Percentiles rank a stretch among this genome's conserved stretches.
Evolutionary conservation across 805 yeast genomes (phyloP).

Genomic region (Suhomyces kilbournensis): DNA sequence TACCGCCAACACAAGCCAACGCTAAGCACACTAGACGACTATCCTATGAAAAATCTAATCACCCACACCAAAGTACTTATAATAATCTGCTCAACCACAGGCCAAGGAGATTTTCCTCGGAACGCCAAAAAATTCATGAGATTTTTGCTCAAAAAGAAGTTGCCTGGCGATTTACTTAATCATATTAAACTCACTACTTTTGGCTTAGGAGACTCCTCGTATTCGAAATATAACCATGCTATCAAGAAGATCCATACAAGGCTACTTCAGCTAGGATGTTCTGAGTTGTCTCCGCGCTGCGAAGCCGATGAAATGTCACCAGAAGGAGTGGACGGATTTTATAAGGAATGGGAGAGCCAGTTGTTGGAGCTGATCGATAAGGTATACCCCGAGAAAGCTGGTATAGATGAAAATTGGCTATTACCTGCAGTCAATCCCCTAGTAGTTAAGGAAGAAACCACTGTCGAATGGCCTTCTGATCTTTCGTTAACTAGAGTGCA

Average conservation of each 20-base stretch:
- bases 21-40: slow-evolving; percentile 57
- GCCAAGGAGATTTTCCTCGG: slow-evolving; percentile 90
- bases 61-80: slow-evolving; percentile 46
- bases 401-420: slow-evolving; percentile 22
- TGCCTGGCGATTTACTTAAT: slow-evolving; percentile 56
- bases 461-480: slow-evolving; percentile 9
- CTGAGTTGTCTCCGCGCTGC: slow-evolving; percentile 65
- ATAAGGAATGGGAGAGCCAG: slow-evolving; percentile 65
- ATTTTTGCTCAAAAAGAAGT: slow-evolving; percentile 62
- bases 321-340: slow-evolving; percentile 77
- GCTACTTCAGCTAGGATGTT: slow-evolving; percentile 76
- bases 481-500: slow-evolving; percentile 11
- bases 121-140: slow-evolving; percentile 75
- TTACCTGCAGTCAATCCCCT: slow-evolving; percentile 27
- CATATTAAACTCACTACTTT: slow-evolving; percentile 68
- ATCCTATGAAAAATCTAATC: slow-evolving; percentile 52
- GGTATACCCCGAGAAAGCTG: slow-evolving; percentile 20
- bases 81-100: slow-evolving; percentile 82
- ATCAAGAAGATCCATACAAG: slow-evolving; percentile 77
- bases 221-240: slow-evolving; percentile 87
- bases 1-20: slow-evolving; percentile 49
- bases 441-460: slow-evolving; percentile 19
- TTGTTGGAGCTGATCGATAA: slow-evolving; percentile 32
- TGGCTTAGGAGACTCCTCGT: slow-evolving; percentile 93
- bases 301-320: slow-evolving; percentile 87